Percentiles rank a stretch among this genome's conserved stretches.
Conservation (phyloP, 225 moss, liverwort and hornwort genomes). For the Pleurozium schreberi region DNA sequence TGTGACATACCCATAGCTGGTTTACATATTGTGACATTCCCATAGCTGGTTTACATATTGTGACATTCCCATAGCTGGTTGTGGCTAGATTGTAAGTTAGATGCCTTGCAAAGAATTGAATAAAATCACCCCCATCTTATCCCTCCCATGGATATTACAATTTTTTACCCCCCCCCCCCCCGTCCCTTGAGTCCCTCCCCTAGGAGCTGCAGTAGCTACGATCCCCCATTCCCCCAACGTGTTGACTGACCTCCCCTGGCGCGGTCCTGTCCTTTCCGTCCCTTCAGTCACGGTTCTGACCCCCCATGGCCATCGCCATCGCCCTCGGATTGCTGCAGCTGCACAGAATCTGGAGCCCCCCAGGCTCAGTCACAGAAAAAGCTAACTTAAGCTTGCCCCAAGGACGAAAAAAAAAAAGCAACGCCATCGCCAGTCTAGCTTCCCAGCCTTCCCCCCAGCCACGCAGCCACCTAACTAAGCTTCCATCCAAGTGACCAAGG, state of each 20-base stretch:
- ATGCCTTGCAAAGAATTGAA: neutral
- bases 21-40: no score
- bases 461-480: neutral
- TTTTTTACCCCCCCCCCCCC: no score
- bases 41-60: no score
- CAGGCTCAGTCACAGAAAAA: neutral
- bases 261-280: neutral
- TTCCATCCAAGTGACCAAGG: neutral
- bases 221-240: neutral
- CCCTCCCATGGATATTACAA: neutral
- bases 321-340: neutral
- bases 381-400: neutral
- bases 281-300: neutral
- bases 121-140: neutral
- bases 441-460: neutral
- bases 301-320: neutral
- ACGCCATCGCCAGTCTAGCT: neutral
- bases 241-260: neutral
- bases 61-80: neutral
- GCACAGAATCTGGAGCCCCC: neutral
- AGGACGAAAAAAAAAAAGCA: neutral
- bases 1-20: no score
- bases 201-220: neutral
- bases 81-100: neutral
- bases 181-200: no score